Base-by-base conservation (phyloP, 2,329 filamentous ascomycete species). In the Epichloe baconii region DNA sequence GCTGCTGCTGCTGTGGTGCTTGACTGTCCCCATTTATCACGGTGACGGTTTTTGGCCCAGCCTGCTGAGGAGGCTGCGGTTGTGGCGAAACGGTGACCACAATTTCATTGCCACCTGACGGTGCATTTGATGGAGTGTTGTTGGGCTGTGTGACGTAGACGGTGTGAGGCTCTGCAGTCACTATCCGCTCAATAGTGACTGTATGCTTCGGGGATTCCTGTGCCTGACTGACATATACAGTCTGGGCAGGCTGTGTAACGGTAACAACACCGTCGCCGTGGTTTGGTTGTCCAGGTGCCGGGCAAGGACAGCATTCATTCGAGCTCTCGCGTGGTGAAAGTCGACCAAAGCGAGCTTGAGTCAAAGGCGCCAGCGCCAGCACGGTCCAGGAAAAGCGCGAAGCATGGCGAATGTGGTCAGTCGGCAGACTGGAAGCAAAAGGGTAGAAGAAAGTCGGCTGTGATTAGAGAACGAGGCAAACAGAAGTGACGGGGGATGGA, bases 281-380 rank as follows among this genome's bases (percentile, higher is more conserved):
- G 8, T 46, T 50, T 21, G 54, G 31, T 12, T 50, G 53, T 21
- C 54, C 54, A 17, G 59, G 42, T 10, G 51, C 47, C 5, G 59
- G 51, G 23, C 66, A 68, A 36, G 65, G 60, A 42, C 63, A 65
- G 47, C 62, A 66, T 45, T 61, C 58, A 4, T 59, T 51, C n/a
- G 48, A 50, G 15, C 55, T 50, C 14, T 52, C 53, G 45, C 57
- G 58, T 23, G 56, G 40, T 8, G 55, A 51, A 17, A 61, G 47
- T 35, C 56, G 55, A 34, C 55, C 54, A 36, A 61, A 55, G 15
- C 56, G 58, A 43, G 64, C 66, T 17, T 64, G 56, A 6, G 55
- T 56, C n/a, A 62, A 21, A 40, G 60, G 52, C 17, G 58, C 56
- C 38, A 62, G 52, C 34, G 58, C 61, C 54, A 68, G 50, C 31